Conservation (phyloP, 169 alveolate genomes). For the Eimeria zaria region DNA sequence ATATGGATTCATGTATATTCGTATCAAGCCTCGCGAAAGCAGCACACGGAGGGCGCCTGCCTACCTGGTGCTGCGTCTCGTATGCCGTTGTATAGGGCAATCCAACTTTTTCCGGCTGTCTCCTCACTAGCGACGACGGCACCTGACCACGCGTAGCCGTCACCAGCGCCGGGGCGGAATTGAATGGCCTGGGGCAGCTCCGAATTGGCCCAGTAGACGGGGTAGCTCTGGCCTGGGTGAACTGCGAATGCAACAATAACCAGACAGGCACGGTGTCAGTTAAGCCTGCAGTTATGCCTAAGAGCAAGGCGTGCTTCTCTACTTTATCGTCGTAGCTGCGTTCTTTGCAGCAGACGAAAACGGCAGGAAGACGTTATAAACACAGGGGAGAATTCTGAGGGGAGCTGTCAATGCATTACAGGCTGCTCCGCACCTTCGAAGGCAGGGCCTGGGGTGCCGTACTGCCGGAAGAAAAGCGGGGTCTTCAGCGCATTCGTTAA, state of each 20-base stretch:
- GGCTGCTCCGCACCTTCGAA: slow-evolving; percentile 81
- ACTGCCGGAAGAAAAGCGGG: slow-evolving; percentile 89
- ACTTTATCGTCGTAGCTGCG: background rate
- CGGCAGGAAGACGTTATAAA: background rate
- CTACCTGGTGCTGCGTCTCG: slow-evolving; percentile 76
- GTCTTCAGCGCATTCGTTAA: slow-evolving; percentile 88
- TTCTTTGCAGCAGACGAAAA: background rate
- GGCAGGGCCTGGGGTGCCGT: slow-evolving; percentile 85
- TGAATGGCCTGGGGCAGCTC: slow-evolving; percentile 82
- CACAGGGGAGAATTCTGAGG: background rate
- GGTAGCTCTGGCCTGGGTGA: slow-evolving; percentile 75
- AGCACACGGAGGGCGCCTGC: background rate
- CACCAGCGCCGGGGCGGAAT: slow-evolving; percentile 77
- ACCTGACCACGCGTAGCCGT: slow-evolving; percentile 90
- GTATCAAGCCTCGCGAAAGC: no score
- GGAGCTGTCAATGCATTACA: background rate
- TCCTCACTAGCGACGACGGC: slow-evolving; percentile 91
- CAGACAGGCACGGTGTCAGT: no score
- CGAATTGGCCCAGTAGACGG: slow-evolving; percentile 78
- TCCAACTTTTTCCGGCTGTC: slow-evolving; percentile 91
- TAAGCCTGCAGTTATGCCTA: no score
- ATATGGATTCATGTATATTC: no score
- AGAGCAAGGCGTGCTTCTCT: no score
- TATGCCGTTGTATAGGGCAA: slow-evolving; percentile 88
- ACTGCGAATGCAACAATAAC: slow-evolving; percentile 49